Base-by-base conservation (phyloP, 257 asterid species). In the Solanum etuberosum region DNA sequence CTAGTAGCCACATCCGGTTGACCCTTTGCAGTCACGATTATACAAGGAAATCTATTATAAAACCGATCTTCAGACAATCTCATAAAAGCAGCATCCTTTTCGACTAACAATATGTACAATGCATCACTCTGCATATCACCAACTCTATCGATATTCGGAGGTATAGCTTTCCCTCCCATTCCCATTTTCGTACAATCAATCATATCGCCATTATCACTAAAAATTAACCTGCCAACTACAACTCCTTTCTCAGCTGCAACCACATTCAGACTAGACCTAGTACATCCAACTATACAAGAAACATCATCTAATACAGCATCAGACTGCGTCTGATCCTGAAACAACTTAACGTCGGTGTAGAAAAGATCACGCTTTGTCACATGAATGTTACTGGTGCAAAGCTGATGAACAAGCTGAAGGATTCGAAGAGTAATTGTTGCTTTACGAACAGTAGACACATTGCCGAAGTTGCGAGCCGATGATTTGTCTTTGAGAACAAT, bases 61-160 rank as follows among this genome's bases (percentile, higher is more conserved):
- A 95, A 96, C 85, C 98, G 86, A 85, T 96, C 98, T 88, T 95
- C 98, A 0, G 98, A 96, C 87, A 96, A 89, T 67, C 99, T 89
- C 92, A 96, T 95, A 37, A 94, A 96, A 7, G 98, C 98, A 15
- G 99, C 98, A 86, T 95, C 99, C 89, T 96, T 96, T 86, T 96
- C 99, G 31, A 96, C 99, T 85, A 96, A 88, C 48, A 96, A 88
- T 1, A 96, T 93, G 74, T 95, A 96, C 89, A 96, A 46, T 14
- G 98, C 99, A 87, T 96, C 98, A 76, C 98, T 95, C 93, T 93
- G 93, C 98, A 96, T 94, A 92, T 95, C 98, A 61, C 98, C 99
- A 23, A 95, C 99, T 27, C 99, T 84, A 74, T 96, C 99, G 12
- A 96, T 95, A 81, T 96, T 95, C 3, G 98, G 98, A 7, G 99